Base-by-base conservation (phyloP, 345 rosid genomes). In the Linum lewisii region DNA sequence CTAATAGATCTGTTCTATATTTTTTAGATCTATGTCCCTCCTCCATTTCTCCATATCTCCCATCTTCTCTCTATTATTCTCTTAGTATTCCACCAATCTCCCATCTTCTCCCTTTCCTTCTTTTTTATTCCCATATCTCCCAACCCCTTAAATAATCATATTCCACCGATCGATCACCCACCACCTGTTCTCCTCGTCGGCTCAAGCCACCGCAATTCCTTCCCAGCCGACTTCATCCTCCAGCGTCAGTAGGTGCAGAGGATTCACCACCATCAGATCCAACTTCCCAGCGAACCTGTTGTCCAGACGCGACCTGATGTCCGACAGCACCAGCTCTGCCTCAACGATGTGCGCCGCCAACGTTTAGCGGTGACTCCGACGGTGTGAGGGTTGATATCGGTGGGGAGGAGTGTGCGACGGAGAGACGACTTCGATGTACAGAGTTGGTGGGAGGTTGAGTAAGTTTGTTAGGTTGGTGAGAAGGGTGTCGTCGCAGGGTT, bases 201-300 rank as follows among this genome's bases (percentile, higher is more conserved):
- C 99, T 96, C 97, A 93, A 64, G 97, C 77, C 45, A 96, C 77
- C 1, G 90, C 75, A 37, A 82, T 87, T 42, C 83, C 83, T 21
- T 62, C 69, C 47, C 23, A 15, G 20, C 73, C 80, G 49, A 85
- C 97, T 71, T 93, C 99, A 49, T 83, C 80, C 50, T 87, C 97
- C 0, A 96, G 99, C 0, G 97, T 89, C 5, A 97, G 95, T 36
- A 89, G 95, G 59, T 89, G 89, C 44, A 97, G 99, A 1, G 97
- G 95, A 67, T 93, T 89, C 66, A 87, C 99, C 52, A 87, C 94
- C 58, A 93, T 75, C 29, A 92, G 84, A 58, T 88, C 96, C 16
- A 88, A 82, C 14, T 66, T 61, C 7, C 95, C 89, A 20, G 79
- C 80, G 0, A 88, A 69, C 38, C 86, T 88, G 22, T 63, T 72